Evolutionary conservation across 345 rosid species (phyloP).

Genomic region (Eutrema japonicum): DNA sequence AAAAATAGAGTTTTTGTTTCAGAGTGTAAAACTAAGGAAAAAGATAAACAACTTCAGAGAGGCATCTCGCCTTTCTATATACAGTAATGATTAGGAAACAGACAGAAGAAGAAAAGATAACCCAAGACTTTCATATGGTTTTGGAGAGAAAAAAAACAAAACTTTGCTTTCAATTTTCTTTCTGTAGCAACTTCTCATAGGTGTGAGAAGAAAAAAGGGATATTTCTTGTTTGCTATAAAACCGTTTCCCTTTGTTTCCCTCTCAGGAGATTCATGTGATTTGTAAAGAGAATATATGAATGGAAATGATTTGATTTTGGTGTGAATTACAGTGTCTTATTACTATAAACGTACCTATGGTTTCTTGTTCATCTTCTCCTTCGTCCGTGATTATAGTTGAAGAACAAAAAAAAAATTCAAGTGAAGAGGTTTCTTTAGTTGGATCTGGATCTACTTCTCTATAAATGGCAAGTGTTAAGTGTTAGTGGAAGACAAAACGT

Average conservation of each 20-base stretch:
- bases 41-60: constrained; percentile 28
- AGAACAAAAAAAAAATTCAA: neutral
- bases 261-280: constrained; percentile 36
- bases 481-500: constrained; percentile 47
- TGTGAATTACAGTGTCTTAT: constrained; percentile 27
- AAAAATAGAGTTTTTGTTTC: constrained; percentile 37
- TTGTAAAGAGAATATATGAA: constrained; percentile 40
- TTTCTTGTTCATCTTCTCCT: constrained; percentile 17
- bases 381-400: constrained; percentile 22
- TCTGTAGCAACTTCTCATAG: constrained; percentile 37
- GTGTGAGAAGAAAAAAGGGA: constrained; percentile 30
- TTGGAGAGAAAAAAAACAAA: constrained; percentile 27
- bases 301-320: constrained; percentile 45
- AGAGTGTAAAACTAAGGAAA: constrained; percentile 36
- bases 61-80: constrained; percentile 42
- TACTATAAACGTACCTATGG: constrained; percentile 28
- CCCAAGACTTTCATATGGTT: constrained; percentile 17
- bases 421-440: constrained; percentile 13
- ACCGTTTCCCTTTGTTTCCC: constrained; percentile 16
- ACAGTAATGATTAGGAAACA: constrained; percentile 38
- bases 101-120: neutral
- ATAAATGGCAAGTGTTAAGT: constrained; percentile 16
- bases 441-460: constrained; percentile 38
- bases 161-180: neutral
- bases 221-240: neutral